A percentile compares a stretch with the other conserved stretches of the same genome.
These are phyloP conservation scores for Pythium grandisporangium DNA, from an alignment of 352 stramenopile species.

Conservation along the genomic window DNA sequence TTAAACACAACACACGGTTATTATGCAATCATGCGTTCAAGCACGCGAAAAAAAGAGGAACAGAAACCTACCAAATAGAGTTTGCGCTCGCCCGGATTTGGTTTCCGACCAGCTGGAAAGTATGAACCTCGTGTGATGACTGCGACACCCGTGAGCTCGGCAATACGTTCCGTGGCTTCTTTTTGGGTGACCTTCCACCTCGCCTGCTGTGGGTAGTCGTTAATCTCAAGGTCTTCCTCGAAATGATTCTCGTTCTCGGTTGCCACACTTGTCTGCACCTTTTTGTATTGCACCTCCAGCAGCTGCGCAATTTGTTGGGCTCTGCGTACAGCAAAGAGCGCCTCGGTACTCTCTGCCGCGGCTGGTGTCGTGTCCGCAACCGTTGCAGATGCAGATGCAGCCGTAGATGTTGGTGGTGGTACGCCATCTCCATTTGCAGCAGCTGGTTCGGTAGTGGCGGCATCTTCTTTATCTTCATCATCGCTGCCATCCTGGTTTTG, in stretches of 20 bases:
- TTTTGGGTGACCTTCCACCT: conserved; percentile 85
- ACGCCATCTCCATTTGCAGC: neutral
- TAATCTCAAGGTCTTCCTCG: conserved; percentile 90
- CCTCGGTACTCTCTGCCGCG: conserved; percentile 39
- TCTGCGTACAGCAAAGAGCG: conserved; percentile 66
- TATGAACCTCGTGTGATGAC: conserved; percentile 88
- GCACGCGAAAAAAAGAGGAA: no score
- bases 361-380: conserved; percentile 6
- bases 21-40: no score
- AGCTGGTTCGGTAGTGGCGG: conserved; percentile 9
- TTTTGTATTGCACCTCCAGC: conserved; percentile 70
- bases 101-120: conserved; percentile 76
- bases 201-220: conserved; percentile 91
- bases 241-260: conserved; percentile 67
- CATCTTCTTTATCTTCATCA: conserved; percentile 28
- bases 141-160: conserved; percentile 82
- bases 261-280: conserved; percentile 22
- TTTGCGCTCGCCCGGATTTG: conserved; percentile 77
- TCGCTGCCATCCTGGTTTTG: conserved; percentile 57
- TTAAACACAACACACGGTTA: neutral
- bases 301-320: conserved; percentile 83
- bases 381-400: neutral
- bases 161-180: conserved; percentile 77
- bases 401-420: conserved; percentile 1
- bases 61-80: conserved; percentile 75